A percentile compares a stretch with the other conserved stretches of the same genome.
phyloP scores from a whole-genome alignment of 352 stramenopile genomes.

The Sclerospora graminicola region DNA sequence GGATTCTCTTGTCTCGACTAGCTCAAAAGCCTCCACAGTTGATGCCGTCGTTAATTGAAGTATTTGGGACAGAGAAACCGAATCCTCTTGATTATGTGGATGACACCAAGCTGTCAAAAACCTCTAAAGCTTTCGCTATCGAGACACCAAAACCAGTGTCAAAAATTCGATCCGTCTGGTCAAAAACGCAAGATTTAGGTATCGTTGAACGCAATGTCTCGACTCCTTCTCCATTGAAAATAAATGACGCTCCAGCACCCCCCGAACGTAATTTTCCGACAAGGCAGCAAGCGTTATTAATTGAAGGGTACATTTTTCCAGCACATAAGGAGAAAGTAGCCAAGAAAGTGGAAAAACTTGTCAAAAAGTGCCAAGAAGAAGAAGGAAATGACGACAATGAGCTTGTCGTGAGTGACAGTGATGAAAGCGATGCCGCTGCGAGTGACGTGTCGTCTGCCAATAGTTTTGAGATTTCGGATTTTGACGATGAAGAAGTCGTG shows the following conservation, averaged over 20 bases:
- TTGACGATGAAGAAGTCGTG: slow-evolving; percentile 61
- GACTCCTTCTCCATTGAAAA: slow-evolving; percentile 22
- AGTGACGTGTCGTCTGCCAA: slow-evolving; percentile 35
- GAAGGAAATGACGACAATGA: slow-evolving; percentile 20
- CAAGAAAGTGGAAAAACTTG: slow-evolving; percentile 55
- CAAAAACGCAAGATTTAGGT: slow-evolving; percentile 61
- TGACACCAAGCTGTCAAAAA: slow-evolving; percentile 2
- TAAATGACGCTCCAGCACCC: slow-evolving; percentile 26
- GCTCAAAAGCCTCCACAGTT: slow-evolving; percentile 71
- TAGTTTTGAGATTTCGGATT: slow-evolving; percentile 57
- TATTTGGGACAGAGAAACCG: slow-evolving; percentile 71
- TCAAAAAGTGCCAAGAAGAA: slow-evolving; percentile 31
- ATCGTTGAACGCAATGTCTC: slow-evolving; percentile 43
- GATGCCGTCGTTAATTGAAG: slow-evolving; percentile 60
- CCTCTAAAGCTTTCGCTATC: not conserved
- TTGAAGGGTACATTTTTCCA: slow-evolving; percentile 80
- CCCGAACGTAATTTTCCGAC: slow-evolving; percentile 45
- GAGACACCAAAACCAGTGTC: slow-evolving; percentile 14
- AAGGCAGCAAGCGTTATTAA: slow-evolving; percentile 47
- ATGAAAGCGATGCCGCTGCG: slow-evolving; percentile 45
- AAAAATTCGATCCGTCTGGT: slow-evolving; percentile 56
- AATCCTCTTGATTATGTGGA: slow-evolving; percentile 59
- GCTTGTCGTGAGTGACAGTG: slow-evolving; percentile 63
- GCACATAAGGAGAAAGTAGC: slow-evolving; percentile 65
- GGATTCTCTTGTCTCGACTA: slow-evolving; percentile 47